Evolutionary conservation across 768 basidiomycete genomes (phyloP).

Genomic region (Rhizopogon vinicolor): DNA sequence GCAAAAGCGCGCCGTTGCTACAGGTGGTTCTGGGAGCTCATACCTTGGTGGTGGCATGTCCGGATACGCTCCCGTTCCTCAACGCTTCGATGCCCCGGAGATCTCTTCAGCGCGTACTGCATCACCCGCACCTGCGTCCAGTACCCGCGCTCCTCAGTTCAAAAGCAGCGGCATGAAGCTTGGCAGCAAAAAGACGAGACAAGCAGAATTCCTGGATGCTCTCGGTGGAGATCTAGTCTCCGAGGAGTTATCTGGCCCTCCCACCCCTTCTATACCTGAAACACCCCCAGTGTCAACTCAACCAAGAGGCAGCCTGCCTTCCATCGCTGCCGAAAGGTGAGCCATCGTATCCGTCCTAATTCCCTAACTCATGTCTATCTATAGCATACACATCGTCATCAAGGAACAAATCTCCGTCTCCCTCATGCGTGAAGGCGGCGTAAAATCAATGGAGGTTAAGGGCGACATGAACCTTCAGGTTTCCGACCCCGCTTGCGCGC

Average conservation of each 20-base stretch:
- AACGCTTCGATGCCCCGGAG: constrained; percentile 67
- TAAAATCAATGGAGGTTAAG: constrained; percentile 86
- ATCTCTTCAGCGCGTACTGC: constrained; percentile 39
- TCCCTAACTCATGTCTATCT: background rate
- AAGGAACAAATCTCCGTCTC: constrained; percentile 80
- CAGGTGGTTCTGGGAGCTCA: constrained; percentile 43
- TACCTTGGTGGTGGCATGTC: constrained; percentile 65
- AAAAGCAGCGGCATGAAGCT: constrained; percentile 96
- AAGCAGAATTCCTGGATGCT: constrained; percentile 83
- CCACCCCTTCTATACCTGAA: constrained; percentile 44
- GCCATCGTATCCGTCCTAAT: background rate
- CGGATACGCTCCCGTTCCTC: constrained; percentile 66
- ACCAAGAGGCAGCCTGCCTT: constrained; percentile 63
- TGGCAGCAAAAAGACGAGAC: constrained; percentile 86
- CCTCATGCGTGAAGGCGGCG: constrained; percentile 85
- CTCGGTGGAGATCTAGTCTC: constrained; percentile 73
- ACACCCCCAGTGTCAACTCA: constrained; percentile 41
- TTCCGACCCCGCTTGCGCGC: constrained; percentile 66
- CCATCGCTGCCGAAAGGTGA: constrained; percentile 75
- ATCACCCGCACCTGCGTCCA: constrained; percentile 37
- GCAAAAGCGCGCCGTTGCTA: constrained; percentile 64
- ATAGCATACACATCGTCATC: constrained; percentile 81
- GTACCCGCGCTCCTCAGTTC: constrained; percentile 74
- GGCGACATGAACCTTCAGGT: constrained; percentile 94
- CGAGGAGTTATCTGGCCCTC: constrained; percentile 45